Conservation (phyloP, 495 filamentous ascomycete species). For the Aspergillus incahuasiensis region DNA sequence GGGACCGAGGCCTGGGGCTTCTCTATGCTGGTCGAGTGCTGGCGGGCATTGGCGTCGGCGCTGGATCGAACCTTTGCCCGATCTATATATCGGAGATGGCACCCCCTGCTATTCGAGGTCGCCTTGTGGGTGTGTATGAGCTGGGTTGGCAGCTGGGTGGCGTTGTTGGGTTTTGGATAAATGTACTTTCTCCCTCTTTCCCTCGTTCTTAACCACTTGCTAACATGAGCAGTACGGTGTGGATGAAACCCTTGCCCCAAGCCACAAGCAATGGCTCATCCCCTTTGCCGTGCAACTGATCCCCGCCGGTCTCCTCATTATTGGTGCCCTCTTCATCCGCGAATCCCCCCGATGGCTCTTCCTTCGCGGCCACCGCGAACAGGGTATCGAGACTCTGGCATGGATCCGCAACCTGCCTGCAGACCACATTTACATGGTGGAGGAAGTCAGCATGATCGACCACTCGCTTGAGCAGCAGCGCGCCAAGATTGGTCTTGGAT, state of each 20-base stretch:
- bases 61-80: slow-evolving; percentile 70
- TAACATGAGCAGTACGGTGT: slow-evolving; percentile 34
- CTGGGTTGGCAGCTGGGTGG: slow-evolving; percentile 71
- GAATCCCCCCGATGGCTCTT: slow-evolving; percentile 61
- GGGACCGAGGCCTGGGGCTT: slow-evolving; percentile 54
- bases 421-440: slow-evolving; percentile 62
- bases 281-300: slow-evolving; percentile 55
- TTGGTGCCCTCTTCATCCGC: slow-evolving; percentile 44
- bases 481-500: slow-evolving; percentile 55
- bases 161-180: slow-evolving; percentile 71
- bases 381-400: slow-evolving; percentile 55
- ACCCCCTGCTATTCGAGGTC: slow-evolving; percentile 73
- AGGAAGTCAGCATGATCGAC: slow-evolving; percentile 63
- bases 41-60: slow-evolving; percentile 70
- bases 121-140: slow-evolving; percentile 73
- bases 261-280: slow-evolving; percentile 51
- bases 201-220: neutral
- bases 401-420: slow-evolving; percentile 60
- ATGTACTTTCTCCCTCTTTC: slow-evolving; percentile 25
- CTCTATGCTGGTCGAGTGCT: slow-evolving; percentile 69
- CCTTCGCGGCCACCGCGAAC: slow-evolving; percentile 42
- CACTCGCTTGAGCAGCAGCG: slow-evolving; percentile 57
- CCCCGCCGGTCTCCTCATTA: slow-evolving; percentile 46
- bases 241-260: slow-evolving; percentile 25
- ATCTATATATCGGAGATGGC: slow-evolving; percentile 80